phyloP scores from a whole-genome alignment of 78 protist genomes.

The Tieghemostelium lacteum region DNA sequence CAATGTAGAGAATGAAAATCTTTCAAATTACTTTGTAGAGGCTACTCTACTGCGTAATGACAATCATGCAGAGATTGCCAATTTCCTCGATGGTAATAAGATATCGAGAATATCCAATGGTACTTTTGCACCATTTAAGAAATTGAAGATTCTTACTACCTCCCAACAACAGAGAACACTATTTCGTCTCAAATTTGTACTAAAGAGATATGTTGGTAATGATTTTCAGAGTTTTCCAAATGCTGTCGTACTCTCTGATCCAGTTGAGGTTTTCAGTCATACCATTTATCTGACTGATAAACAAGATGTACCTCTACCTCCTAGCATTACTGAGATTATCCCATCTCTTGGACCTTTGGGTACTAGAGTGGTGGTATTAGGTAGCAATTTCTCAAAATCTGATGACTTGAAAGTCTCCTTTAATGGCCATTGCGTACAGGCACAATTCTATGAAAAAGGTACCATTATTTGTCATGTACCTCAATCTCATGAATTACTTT shows the following conservation, averaged over 20 bases:
- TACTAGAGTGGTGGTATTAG: constrained; percentile 79
- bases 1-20: constrained; percentile 21
- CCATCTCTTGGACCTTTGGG: constrained; percentile 69
- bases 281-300: constrained; percentile 82
- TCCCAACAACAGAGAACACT: constrained; percentile 83
- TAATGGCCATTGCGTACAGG: not conserved
- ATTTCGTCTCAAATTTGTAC: constrained; percentile 72
- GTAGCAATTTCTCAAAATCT: constrained; percentile 73
- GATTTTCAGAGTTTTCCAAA: constrained; percentile 64
- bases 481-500: not conserved
- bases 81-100: constrained; percentile 77
- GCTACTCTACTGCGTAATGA: constrained; percentile 80
- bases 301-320: constrained; percentile 84
- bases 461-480: constrained; percentile 79
- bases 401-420: constrained; percentile 55
- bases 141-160: constrained; percentile 80
- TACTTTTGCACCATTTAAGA: constrained; percentile 81
- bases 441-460: constrained; percentile 77
- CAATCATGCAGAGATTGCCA: constrained; percentile 49
- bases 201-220: constrained; percentile 81
- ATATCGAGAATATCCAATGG: constrained; percentile 71
- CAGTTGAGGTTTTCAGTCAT: constrained; percentile 86
- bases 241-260: constrained; percentile 81
- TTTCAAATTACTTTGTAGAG: constrained; percentile 81
- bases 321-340: constrained; percentile 74